Base-by-base conservation (phyloP, 805 yeast species). In the Hanseniaspora vineae region DNA sequence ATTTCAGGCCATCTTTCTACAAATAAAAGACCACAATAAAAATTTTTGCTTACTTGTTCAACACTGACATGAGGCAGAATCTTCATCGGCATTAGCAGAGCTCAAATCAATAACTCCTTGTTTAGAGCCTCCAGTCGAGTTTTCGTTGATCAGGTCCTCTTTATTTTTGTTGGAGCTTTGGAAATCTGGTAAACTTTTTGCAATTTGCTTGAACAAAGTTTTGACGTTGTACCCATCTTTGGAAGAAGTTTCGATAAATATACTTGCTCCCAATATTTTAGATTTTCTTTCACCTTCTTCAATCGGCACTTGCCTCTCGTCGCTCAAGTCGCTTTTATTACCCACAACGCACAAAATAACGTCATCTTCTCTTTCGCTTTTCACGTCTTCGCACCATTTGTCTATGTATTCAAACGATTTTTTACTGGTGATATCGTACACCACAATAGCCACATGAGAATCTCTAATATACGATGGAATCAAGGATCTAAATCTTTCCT, bases 381-480 rank as follows among this genome's bases (percentile, higher is more conserved):
- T 83, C 6, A 92, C 97, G 61, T 90, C 97, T 56, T 85, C 92
- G 54, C 87, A 80, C 98, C 98, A 92, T 63, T 85, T 84, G 55
- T 78, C 78, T 54, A 92, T 79, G 55, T 82, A 81, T 50, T 81
- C 82, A 66, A 90, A 90, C 17, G 95, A 79, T 58, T 84, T 84
- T 61, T 76, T 81, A 59, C 80, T 83, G 8, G 97, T 87, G 50
- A 90, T 83, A 62, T 92, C 98, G 67, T 90, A 90, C 19, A 94
- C 96, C 29, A 92, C 81, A 44, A 92, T 94, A 0, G 98, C 97
- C n/a, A 92, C 97, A 57, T 89, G 88, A 14, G 94, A 84, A 65
- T 92, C 98, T 56, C 98, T 75, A 51, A 92, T 92, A 61, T 92
- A 92, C 11, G 95, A 83, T 2, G 98, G 98, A 49, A 92, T 90